Base-by-base conservation (phyloP, 805 yeast species). In the Monosporozyma siamensis region DNA sequence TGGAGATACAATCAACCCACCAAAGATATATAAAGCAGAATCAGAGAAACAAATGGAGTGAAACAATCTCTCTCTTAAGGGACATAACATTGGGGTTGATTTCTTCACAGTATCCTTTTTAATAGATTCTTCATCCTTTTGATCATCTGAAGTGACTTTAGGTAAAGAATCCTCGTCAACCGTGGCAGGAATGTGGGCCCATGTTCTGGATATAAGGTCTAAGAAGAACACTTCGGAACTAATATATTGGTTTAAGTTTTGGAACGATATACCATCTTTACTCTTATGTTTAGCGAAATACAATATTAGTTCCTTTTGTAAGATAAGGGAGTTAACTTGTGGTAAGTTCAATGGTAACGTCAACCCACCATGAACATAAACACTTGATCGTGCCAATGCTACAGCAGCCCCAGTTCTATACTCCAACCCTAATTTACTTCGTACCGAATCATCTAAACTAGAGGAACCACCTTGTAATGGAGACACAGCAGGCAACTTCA, bases 401-500 rank as follows among this genome's bases (percentile, higher is more conserved):
- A 78, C 64, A 0, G 86, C 76, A 2, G 86, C 74, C 8, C 92
- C 92, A 1, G 86, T 78, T 44, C 90, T 67, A 36, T 71, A 73
- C 41, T 75, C 77, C 46, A 82, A 62, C 41, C 74, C 69, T 38
- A 70, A 56, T 23, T 83, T 65, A 43, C 72, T 75, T 49, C 77
- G 82, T 4, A 52, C 50, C 4, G 54, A 43, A 34, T 66, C 70
- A 39, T 47, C 46, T n/a, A 48, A 12, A 12, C 12, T 72, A 14
- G 44, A 37, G 15, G 44, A 29, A 4, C 38, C 47, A 25, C 47
- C 30, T 26, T 48, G 41, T 17, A 46, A 38, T 35, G 51, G 20
- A 25, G 47, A 44, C 10, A 87, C 85, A 48, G 46, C 41, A 4
- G 89, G 88, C 48, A 78, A 64, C 30, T 66, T 67, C 40, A 81